Conservation (phyloP, 106 monocot genomes). For the Phalaenopsis aphrodite region DNA sequence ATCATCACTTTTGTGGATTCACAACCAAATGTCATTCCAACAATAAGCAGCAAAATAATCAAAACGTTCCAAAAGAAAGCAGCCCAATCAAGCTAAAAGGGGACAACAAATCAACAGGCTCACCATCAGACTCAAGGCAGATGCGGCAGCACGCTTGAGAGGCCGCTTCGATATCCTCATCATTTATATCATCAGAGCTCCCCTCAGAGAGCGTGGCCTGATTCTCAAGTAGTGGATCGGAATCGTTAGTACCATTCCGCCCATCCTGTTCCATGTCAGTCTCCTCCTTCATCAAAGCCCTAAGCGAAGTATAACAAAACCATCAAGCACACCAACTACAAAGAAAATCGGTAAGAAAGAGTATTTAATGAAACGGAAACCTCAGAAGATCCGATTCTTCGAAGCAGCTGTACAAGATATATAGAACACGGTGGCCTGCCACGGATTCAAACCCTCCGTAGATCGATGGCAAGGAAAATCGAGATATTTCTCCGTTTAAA, state of each 20-base stretch:
- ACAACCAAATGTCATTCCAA: not conserved
- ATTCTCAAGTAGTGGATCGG: conserved; percentile 57
- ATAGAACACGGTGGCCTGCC: not conserved
- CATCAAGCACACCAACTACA: not conserved
- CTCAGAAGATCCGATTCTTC: not conserved
- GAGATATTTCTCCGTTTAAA: not conserved
- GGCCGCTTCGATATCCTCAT: conserved; percentile 53
- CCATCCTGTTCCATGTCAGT: conserved; percentile 6
- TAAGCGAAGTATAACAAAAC: not conserved
- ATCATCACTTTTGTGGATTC: too few relatives aligned
- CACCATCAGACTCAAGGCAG: conserved; percentile 72
- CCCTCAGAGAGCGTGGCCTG: conserved; percentile 2
- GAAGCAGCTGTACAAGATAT: not conserved
- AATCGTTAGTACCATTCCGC: conserved; percentile 26
- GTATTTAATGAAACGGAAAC: not conserved
- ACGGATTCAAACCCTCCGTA: not conserved
- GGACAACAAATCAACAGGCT: conserved; percentile 25
- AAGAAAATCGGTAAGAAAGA: not conserved
- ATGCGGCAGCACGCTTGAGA: conserved; percentile 74
- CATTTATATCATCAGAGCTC: conserved; percentile 35
- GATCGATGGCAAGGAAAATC: not conserved
- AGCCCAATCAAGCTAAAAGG: not conserved
- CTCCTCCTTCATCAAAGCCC: conserved; percentile 1
- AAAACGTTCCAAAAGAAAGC: not conserved
- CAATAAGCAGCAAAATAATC: not conserved